A percentile compares a stretch with the other conserved stretches of the same genome.
These are phyloP conservation scores for Dichomitus squalens DNA, from an alignment of 1,284 basidiomycete species.

Conservation along the genomic window DNA sequence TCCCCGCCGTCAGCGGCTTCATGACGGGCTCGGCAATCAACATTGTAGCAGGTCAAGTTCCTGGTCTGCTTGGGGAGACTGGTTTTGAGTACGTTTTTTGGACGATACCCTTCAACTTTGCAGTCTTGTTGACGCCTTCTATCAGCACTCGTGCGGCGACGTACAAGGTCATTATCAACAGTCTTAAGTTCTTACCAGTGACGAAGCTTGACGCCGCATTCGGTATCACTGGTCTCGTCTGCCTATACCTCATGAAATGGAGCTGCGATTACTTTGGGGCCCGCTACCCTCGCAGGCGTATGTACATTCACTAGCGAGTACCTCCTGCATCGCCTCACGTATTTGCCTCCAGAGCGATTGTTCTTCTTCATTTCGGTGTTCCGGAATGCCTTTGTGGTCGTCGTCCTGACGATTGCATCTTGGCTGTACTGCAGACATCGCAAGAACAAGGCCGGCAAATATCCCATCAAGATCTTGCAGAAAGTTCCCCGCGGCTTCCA, in stretches of 20 bases:
- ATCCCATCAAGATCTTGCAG: slow-evolving; percentile 86
- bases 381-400: slow-evolving; percentile 86
- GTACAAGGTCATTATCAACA: slow-evolving; percentile 91
- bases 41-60: slow-evolving; percentile 85
- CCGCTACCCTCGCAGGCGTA: slow-evolving; percentile 71
- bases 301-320: slow-evolving; percentile 20
- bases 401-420: slow-evolving; percentile 83
- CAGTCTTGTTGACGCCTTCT: background rate
- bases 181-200: slow-evolving; percentile 78
- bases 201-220: slow-evolving; percentile 88
- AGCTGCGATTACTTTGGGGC: slow-evolving; percentile 58
- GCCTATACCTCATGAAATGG: slow-evolving; percentile 79
- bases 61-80: slow-evolving; percentile 82
- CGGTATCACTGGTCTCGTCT: slow-evolving; percentile 77
- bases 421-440: slow-evolving; percentile 81
- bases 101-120: background rate
- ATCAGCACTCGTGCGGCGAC: slow-evolving; percentile 81
- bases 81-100: slow-evolving; percentile 73
- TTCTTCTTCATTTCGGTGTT: slow-evolving; percentile 88
- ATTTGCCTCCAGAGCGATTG: slow-evolving; percentile 52
- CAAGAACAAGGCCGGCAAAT: slow-evolving; percentile 57
- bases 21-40: slow-evolving; percentile 92
- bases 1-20: slow-evolving; percentile 91
- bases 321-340: background rate
- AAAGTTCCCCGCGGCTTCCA: slow-evolving; percentile 84